phyloP scores from a whole-genome alignment of 495 filamentous ascomycete genomes.

The Talaromyces wortmannii region DNA sequence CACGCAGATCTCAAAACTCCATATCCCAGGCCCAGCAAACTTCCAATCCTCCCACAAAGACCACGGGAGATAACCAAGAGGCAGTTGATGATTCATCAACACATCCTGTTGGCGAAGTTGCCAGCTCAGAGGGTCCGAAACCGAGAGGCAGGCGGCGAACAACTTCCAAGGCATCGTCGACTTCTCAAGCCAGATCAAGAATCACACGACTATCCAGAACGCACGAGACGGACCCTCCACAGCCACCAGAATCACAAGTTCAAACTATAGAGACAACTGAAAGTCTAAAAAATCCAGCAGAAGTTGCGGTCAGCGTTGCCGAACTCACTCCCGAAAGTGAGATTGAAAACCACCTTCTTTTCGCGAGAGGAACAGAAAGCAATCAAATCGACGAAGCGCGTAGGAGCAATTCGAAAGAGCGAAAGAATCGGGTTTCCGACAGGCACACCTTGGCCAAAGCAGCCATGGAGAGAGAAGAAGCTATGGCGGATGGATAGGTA shows the following conservation, averaged over 20 bases:
- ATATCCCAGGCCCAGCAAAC: not conserved
- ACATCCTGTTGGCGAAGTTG: not conserved
- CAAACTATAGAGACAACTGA: not conserved
- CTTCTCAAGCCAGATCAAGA: not conserved
- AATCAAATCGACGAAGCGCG: not conserved
- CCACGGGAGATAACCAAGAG: not conserved
- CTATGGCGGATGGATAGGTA: conserved; percentile 25
- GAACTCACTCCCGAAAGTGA: conserved; percentile 3
- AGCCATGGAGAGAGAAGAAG: conserved; percentile 39
- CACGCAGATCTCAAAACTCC: not conserved
- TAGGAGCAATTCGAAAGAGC: conserved; percentile 16
- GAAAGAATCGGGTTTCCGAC: conserved; percentile 28
- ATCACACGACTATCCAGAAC: not conserved
- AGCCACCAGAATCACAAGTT: not conserved
- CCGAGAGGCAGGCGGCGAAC: not conserved
- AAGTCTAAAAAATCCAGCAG: not conserved
- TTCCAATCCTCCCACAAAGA: not conserved
- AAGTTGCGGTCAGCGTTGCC: conserved; percentile 1
- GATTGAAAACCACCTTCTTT: not conserved
- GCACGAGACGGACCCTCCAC: not conserved
- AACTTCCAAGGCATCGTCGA: not conserved
- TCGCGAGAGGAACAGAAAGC: not conserved
- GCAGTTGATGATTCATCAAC: not conserved
- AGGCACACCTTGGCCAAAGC: conserved; percentile 29
- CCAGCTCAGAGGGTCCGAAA: not conserved